phyloP scores from a whole-genome alignment of 768 basidiomycete genomes.

The Auriscalpium orientale region DNA sequence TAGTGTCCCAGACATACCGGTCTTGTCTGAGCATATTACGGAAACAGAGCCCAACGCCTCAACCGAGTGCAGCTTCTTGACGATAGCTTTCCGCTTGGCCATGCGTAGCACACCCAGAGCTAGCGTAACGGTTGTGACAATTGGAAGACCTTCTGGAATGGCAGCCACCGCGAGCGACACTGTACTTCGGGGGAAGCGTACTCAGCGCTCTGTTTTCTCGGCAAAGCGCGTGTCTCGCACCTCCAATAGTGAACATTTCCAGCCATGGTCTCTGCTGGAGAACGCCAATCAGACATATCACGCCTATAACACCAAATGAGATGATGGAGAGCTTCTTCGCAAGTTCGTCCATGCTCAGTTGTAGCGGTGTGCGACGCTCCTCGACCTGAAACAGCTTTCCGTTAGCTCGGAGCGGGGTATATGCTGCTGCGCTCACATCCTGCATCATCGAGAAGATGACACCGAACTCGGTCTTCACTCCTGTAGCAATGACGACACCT shows the following conservation, averaged over 20 bases:
- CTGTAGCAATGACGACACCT: slow-evolving; percentile 83
- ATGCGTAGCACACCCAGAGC: slow-evolving; percentile 91
- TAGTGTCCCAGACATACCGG: slow-evolving; percentile 43
- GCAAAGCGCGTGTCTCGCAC: slow-evolving; percentile 35
- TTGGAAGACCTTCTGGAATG: slow-evolving; percentile 93
- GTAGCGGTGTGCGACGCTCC: slow-evolving; percentile 87
- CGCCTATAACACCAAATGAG: slow-evolving; percentile 90
- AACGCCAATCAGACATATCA: slow-evolving; percentile 88
- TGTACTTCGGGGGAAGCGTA: slow-evolving; percentile 27
- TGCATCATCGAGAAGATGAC: slow-evolving; percentile 99
- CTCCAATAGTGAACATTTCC: slow-evolving; percentile 99
- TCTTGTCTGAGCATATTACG: slow-evolving; percentile 98
- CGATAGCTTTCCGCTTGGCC: slow-evolving; percentile 92
- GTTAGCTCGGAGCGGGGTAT: background rate
- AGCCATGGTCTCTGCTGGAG: slow-evolving; percentile 83
- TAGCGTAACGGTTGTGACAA: slow-evolving; percentile 95
- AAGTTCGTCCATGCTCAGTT: slow-evolving; percentile 93
- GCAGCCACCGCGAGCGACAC: slow-evolving; percentile 98
- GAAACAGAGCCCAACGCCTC: slow-evolving; percentile 91
- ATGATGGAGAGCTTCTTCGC: slow-evolving; percentile 85
- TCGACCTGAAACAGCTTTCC: slow-evolving; percentile 40
- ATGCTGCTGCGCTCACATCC: slow-evolving; percentile 43
- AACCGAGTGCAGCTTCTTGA: slow-evolving; percentile 94
- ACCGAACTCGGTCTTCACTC: slow-evolving; percentile 87
- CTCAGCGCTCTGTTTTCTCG: background rate